Conservation (phyloP, 2,329 filamentous ascomycete species). For the Colletotrichum aenigma region DNA sequence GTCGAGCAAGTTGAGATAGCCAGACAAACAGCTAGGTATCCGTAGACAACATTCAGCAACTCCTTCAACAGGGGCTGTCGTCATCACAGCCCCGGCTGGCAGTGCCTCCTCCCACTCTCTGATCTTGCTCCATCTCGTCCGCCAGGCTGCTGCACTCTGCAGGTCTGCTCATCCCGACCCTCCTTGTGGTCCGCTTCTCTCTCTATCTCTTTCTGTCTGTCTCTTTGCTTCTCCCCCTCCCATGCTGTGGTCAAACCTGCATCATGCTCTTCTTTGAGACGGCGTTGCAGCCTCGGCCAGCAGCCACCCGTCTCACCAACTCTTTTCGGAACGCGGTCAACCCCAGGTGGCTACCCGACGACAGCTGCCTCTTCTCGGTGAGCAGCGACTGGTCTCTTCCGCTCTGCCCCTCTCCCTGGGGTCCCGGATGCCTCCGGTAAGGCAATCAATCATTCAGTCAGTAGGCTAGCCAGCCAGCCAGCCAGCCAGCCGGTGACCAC, state of each 20-base stretch:
- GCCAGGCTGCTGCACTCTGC: background rate
- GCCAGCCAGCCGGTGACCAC: background rate
- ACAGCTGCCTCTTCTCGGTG: constrained; percentile 4
- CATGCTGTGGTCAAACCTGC: constrained; percentile 2
- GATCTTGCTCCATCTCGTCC: background rate
- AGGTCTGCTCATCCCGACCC: background rate
- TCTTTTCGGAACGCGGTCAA: background rate
- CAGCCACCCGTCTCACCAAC: constrained; percentile 1
- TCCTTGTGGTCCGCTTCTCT: background rate
- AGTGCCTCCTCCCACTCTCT: background rate
- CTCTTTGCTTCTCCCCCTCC: background rate
- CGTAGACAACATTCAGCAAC: background rate
- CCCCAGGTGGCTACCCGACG: constrained; percentile 6
- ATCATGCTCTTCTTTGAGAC: constrained; percentile 3
- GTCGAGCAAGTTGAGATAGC: background rate
- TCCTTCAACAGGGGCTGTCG: background rate
- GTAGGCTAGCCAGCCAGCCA: background rate
- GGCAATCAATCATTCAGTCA: background rate
- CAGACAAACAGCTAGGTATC: background rate
- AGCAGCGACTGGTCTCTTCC: background rate
- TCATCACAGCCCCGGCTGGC: background rate
- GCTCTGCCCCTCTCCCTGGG: background rate
- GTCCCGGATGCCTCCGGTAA: background rate
- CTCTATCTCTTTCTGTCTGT: background rate
- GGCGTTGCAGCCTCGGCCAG: constrained; percentile 8